A percentile compares a stretch with the other conserved stretches of the same genome.
These are phyloP conservation scores for Harringtonia lauricola DNA, from an alignment of 2,329 filamentous ascomycete genomes.

Conservation along the genomic window DNA sequence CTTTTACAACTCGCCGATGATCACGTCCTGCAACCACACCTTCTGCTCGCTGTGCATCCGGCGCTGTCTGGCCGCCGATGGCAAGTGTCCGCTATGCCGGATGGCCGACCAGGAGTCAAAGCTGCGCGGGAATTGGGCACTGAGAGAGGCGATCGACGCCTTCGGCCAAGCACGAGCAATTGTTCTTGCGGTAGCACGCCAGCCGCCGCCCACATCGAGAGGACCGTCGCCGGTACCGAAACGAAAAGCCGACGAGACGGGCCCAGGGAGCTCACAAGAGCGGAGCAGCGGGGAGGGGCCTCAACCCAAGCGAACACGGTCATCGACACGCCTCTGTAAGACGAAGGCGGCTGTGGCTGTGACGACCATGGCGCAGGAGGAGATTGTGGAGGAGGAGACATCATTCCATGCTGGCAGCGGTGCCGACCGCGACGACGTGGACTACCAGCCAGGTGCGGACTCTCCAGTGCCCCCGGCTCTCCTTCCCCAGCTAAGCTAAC, in stretches of 20 bases:
- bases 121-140: conserved; percentile 70
- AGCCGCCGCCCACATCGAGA: conserved; percentile 18
- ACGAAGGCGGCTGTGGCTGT: conserved; percentile 25
- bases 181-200: conserved; percentile 53
- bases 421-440: conserved; percentile 19
- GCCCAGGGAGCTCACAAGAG: neutral
- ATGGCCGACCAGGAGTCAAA: conserved; percentile 71
- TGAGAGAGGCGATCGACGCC: conserved; percentile 74
- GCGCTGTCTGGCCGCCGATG: conserved; percentile 68
- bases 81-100: conserved; percentile 80
- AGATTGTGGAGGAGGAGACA: conserved; percentile 14
- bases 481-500: neutral
- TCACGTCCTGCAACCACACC: conserved; percentile 88
- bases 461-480: neutral
- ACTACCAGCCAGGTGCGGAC: conserved; percentile 19
- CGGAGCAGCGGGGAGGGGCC: conserved; percentile 17
- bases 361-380: conserved; percentile 22
- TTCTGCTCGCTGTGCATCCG: conserved; percentile 97
- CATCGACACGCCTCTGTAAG: conserved; percentile 37
- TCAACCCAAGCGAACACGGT: conserved; percentile 38
- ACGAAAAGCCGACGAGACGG: conserved; percentile 30
- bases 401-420: neutral
- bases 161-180: conserved; percentile 56
- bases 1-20: conserved; percentile 88
- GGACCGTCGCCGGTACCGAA: conserved; percentile 29